Evolutionary conservation across 2,329 filamentous ascomycete species (phyloP), one percentile per base, ranked within the genome.

Genomic region (Fusarium setosum): DNA sequence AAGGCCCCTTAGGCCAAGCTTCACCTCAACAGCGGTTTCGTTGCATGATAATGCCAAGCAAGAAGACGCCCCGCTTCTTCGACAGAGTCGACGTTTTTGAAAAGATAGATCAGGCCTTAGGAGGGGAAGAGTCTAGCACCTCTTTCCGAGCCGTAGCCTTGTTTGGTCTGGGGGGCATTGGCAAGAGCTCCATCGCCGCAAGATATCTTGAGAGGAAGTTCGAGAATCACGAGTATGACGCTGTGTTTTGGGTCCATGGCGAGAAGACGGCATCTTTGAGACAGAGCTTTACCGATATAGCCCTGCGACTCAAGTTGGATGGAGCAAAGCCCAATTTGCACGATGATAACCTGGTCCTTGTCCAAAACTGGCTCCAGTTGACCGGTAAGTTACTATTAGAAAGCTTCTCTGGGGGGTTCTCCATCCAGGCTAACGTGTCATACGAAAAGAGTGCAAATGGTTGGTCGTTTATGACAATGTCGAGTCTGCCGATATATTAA

Each of bases 241-340:
- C 41, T 3, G 29, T 56, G 13, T 41, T 65, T 13, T 65, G 59
- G 63, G 32, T 63, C 11, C 5, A 32, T 9, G 32, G 51, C 6
- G 63, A 65, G 40, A 63, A 42, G 3, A 20, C 18, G 12, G 52
- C 23, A 6, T 41, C 51, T 5, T 12, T 65, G 6, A 10, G 29
- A 4, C 63, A 65, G 23, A 65, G 63, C 59, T 65, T 57, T 31
- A 63, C 55, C 4, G 52, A 57, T 15, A 65, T 65, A 20, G 63
- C 63, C 15, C 4, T 56, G 18, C 18, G 52, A 18, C 35, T 65
- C 3, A 54, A 65, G 34, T 35, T 65, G 8, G 35, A 45, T 13
- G 56, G 26, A 17, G 34, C 55, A 3, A 9, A 21, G 8, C 35
- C 20, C 3, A 4, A 50, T 6, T n/a, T 24, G 12, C 51, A 56